Evolutionary conservation across 768 basidiomycete species (phyloP), one percentile per base, ranked within the genome.

Genomic region (Agrocybe pediades): DNA sequence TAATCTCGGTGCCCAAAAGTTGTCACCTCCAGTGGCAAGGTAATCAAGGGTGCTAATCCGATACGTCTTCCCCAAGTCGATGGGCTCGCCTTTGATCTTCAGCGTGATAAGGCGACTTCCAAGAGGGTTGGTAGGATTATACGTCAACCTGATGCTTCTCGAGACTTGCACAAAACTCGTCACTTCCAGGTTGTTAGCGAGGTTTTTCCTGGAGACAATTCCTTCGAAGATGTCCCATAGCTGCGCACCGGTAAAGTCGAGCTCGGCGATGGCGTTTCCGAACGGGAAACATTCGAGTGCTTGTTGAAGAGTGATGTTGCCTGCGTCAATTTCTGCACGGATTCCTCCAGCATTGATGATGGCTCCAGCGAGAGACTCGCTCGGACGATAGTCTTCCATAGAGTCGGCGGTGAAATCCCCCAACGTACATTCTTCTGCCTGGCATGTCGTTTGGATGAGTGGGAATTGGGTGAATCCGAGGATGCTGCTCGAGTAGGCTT

Each of bases 291-390:
- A 65, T 21, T 71, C 72, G 48, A 77, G 62, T 23, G 73, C 68
- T 29, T 73, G 65, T 43, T 69, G 75, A 46, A 71, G 62, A 9
- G 77, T 73, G 55, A 79, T 63, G 56, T 75, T 67, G 1, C 75
- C 76, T 0, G 66, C 65, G 23, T 73, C 70, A 58, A 79, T 73
- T 36, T 69, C 61, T 0, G 71, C 62, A 19, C 78, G 72, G 55
- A 79, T 74, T 13, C 71, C 71, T 17, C 78, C 78, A 43, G 74
- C 68, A 61, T 78, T 80, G 63, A 74, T 70, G 52, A 78, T 62
- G 6, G 70, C 74, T 27, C 65, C 72, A 9, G 68, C 67, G 20
- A 59, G 55, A 40, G 55, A 53, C 30, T 59, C 55, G 41, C 54
- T 55, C 29, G 63, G 43, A 23, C 69, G 66, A 62, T 73, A 69